Percentiles rank a stretch among this genome's conserved stretches.
phyloP scores from a whole-genome alignment of 805 yeast species.

The Starmerella scarabaei region DNA sequence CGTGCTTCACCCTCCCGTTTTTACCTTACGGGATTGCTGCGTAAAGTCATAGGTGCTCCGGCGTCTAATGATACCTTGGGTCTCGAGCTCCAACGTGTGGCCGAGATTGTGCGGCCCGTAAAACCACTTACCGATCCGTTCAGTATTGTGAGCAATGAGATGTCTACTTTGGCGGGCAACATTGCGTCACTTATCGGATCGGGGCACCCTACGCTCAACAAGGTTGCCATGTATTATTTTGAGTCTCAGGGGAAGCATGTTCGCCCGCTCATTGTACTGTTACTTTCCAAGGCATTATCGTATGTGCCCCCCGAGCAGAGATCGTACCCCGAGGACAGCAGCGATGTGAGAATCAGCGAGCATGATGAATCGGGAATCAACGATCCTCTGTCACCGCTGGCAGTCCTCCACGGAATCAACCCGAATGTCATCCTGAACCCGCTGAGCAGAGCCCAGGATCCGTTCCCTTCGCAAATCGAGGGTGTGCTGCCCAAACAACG shows the following conservation, averaged over 20 bases:
- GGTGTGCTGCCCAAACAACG: slow-evolving; percentile 92
- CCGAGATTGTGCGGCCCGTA: slow-evolving; percentile 26
- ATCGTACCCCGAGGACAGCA: slow-evolving; percentile 40
- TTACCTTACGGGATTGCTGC: slow-evolving; percentile 6
- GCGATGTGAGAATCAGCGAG: slow-evolving; percentile 23
- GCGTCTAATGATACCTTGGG: slow-evolving; percentile 13
- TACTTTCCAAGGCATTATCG: slow-evolving; percentile 68
- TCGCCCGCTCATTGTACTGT: slow-evolving; percentile 75
- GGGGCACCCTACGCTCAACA: slow-evolving; percentile 83
- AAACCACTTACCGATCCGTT: slow-evolving; percentile 63
- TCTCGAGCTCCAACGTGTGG: slow-evolving; percentile 22
- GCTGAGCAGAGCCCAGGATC: slow-evolving; percentile 63
- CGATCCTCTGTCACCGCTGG: slow-evolving; percentile 57
- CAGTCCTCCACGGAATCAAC: slow-evolving; percentile 76
- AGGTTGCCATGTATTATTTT: slow-evolving; percentile 88
- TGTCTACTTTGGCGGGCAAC: slow-evolving; percentile 77
- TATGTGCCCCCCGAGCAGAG: slow-evolving; percentile 57
- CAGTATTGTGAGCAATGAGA: slow-evolving; percentile 80
- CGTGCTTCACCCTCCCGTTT: slow-evolving; percentile 1
- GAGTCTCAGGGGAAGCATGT: slow-evolving; percentile 95
- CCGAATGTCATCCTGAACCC: slow-evolving; percentile 74
- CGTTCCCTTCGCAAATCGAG: slow-evolving; percentile 48
- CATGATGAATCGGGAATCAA: slow-evolving; percentile 23
- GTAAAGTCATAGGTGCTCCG: slow-evolving; percentile 12
- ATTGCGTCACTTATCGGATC: slow-evolving; percentile 80